phyloP scores from a whole-genome alignment of 1,139 yeast genomes.

The Arxiozyma bovina region DNA sequence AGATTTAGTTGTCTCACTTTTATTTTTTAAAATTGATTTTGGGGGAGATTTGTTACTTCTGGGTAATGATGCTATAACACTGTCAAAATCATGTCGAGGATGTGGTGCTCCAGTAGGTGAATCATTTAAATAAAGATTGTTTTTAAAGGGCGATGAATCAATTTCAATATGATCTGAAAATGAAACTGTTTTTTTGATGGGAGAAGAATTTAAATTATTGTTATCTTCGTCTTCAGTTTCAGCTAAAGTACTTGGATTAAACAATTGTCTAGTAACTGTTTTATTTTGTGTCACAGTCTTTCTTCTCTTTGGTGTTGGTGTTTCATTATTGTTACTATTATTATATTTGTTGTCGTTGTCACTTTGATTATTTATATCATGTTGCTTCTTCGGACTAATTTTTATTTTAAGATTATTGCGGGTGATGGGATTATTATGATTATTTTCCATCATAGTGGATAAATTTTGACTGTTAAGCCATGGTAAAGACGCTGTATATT shows the following conservation, averaged over 20 bases:
- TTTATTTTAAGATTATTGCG: not conserved
- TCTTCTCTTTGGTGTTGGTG: constrained; percentile 22
- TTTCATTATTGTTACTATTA: constrained; percentile 1
- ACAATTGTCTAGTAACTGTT: not conserved
- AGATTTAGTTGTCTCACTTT: not conserved
- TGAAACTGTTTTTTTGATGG: constrained; percentile 23
- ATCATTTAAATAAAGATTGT: not conserved
- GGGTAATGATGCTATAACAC: constrained; percentile 17
- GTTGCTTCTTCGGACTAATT: not conserved
- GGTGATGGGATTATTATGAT: not conserved
- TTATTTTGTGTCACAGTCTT: constrained; percentile 4
- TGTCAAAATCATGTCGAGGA: not conserved
- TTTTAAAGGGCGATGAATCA: constrained; percentile 20
- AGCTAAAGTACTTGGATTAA: not conserved
- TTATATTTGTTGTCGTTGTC: not conserved
- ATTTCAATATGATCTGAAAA: constrained; percentile 22
- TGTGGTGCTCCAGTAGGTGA: not conserved
- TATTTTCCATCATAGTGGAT: not conserved
- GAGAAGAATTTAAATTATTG: constrained; percentile 12
- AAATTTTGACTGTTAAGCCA: constrained; percentile 3
- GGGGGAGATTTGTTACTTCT: constrained; percentile 19
- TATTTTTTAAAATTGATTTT: constrained; percentile 19
- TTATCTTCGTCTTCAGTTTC: not conserved
- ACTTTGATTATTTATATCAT: not conserved
- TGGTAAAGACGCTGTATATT: constrained; percentile 6